Evolutionary conservation across 2,329 filamentous ascomycete species (phyloP), one percentile per base, ranked within the genome.

Genomic region (Rachicladosporium sp.): DNA sequence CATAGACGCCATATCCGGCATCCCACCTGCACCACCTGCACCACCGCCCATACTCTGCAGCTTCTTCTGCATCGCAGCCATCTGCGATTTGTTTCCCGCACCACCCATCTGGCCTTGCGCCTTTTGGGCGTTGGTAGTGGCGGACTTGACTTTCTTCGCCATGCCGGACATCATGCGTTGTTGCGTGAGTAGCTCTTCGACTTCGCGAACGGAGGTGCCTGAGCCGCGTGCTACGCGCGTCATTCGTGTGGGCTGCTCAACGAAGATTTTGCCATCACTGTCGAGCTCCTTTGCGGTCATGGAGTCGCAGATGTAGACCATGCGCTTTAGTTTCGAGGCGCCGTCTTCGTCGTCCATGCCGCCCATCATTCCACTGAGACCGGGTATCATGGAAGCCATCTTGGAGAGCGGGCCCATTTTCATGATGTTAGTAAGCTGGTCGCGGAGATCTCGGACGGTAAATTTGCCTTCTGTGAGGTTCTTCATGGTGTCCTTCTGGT

Each of bases 401-500:
- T 98, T 96, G 11, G 84, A 93, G 1, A 98, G 67, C 0, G 91
- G 91, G 0, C 91, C 91, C 91, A 98, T 96, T 68, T 98, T 98
- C 87, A 96, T 95, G 56, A 98, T 95, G 55, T 96, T 96, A 42
- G 82, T 82, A 8, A 98, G 77, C 58, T 98, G 93, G 59, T 98
- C 91, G 12, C 91, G 78, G 50, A 98, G 73, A 59, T 98, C 91
- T 40, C 91, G 82, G 29, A 98, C 75, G 0, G 91, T 94, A 63
- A 96, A 98, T 47, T 95, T 88, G 41, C 91, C 91, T 56, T 95
- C 89, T 5, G 86, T 82, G 49, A 98, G 93, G 67, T 98, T 89
- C 69, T 98, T 98, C 73, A 98, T 95, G 3, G 91, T 96, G 54
- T 96, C 89, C 64, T 98, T 96, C 50, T 95, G 91, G 62, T 96